Conservation (phyloP, 805 yeast species). For the Saturnispora quitensis region DNA sequence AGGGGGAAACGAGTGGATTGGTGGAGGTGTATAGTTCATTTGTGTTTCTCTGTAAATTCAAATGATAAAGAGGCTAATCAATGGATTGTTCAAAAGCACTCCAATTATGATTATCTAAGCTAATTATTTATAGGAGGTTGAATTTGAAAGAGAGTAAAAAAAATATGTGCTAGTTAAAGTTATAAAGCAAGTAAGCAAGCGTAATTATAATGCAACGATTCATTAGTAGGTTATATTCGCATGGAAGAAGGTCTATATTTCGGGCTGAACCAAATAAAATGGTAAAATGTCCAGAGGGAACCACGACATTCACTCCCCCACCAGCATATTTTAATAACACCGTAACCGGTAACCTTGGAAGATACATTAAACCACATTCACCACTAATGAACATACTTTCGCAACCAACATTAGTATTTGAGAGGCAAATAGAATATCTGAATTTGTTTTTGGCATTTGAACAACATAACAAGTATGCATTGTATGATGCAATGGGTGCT, state of each 20-base stretch:
- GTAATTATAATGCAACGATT: not conserved
- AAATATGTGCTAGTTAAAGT: too few species aligned
- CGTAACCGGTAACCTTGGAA: not conserved
- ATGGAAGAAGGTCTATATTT: not conserved
- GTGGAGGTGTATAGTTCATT: conserved; percentile 30
- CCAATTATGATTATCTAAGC: too few species aligned
- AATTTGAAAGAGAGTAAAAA: too few species aligned
- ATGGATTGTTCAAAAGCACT: too few species aligned
- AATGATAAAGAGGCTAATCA: too few species aligned
- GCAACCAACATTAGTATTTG: conserved; percentile 81
- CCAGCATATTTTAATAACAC: not conserved
- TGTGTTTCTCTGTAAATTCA: too few species aligned
- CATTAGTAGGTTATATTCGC: conserved; percentile 8
- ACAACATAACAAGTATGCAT: conserved; percentile 73
- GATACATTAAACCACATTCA: not conserved
- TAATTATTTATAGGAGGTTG: not conserved
- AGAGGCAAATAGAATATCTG: conserved; percentile 82
- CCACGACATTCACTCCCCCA: not conserved
- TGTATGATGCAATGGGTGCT: conserved; percentile 66
- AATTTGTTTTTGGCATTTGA: conserved; percentile 83
- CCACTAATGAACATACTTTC: conserved; percentile 53
- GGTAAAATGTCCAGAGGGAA: not conserved
- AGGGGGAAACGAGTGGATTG: conserved; percentile 76
- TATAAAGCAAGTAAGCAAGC: too few species aligned
- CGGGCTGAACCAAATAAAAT: not conserved